These are phyloP conservation scores for Phaseolus lunatus DNA, from an alignment of 306 rosid genomes.

Conservation along the genomic window DNA sequence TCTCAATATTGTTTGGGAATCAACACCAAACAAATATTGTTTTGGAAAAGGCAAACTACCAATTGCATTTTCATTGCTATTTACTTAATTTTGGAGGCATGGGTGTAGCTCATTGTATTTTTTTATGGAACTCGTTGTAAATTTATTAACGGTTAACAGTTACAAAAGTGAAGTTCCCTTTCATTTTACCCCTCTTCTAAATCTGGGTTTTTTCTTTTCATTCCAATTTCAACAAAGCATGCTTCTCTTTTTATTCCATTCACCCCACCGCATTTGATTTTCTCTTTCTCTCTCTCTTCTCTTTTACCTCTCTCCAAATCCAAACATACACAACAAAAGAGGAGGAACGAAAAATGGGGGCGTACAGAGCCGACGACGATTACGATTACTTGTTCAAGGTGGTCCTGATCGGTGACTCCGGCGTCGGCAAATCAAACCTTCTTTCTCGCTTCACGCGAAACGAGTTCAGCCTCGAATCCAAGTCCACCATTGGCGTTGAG, in stretches of 20 bases:
- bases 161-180: slow-evolving; percentile 32
- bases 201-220: slow-evolving; percentile 10
- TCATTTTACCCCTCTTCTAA: slow-evolving; percentile 22
- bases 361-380: slow-evolving; percentile 84
- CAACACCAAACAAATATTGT: too few species aligned
- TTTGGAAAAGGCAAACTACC: too few species aligned
- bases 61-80: neutral
- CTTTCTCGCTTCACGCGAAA: slow-evolving; percentile 77
- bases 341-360: slow-evolving; percentile 56
- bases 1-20: too few species aligned
- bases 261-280: slow-evolving; percentile 30
- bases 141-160: neutral
- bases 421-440: slow-evolving; percentile 85
- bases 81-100: neutral
- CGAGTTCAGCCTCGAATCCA: slow-evolving; percentile 85
- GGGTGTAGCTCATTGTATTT: too few species aligned
- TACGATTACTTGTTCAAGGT: slow-evolving; percentile 90
- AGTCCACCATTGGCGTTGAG: slow-evolving; percentile 91
- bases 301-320: slow-evolving; percentile 37
- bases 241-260: neutral
- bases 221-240: neutral
- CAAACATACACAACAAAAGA: neutral
- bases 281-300: neutral
- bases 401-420: slow-evolving; percentile 85
- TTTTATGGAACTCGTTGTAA: neutral